Evolutionary conservation across 257 asterid species (phyloP), one percentile per base, ranked within the genome.

Genomic region (Ehretia macrophylla): DNA sequence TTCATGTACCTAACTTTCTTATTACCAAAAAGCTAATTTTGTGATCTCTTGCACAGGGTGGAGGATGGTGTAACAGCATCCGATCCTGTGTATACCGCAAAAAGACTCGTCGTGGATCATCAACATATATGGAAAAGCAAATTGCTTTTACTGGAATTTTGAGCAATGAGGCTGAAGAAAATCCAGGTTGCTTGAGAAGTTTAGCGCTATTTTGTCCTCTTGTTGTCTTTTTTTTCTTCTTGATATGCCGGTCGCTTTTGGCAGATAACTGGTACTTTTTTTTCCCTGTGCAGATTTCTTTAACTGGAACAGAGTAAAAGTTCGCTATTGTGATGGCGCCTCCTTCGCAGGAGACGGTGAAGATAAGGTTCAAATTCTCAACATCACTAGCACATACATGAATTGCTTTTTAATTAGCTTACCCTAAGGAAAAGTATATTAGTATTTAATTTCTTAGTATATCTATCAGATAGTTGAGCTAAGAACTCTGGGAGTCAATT

Each of bases 281-380:
- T 19, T 51, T 19, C 27, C 60, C 42, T 27, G 8, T 59, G 76
- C 95, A 93, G 97, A 86, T 70, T 89, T 93, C 73, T 93, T 78
- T 58, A 93, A 93, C 78, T 93, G 99, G 99, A 93, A 89, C 57
- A 86, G 96, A 85, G 86, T 89, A 66, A 89, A 89, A 83, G 74
- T 93, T 67, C 94, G 95, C 32, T 93, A 93, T 48, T 93, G 99
- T 50, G 99, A 93, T 32, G 99, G 99, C 5, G 99, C 93, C 37
- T 93, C 99, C 63, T 93, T 93, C 50, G 74, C 97, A 0, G 99
- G 99, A 57, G 96, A 93, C 62, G 70, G 92, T 56, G 92, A 84
- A 71, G 32, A 84, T 71, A 81, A 78, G 99, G 99, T 89, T 65
- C 11, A 42, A 10, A 42, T 42, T 42, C 2, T 4, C 47, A 42